Base-by-base conservation (phyloP, 371 early-diverging fungal genomes). In the Phascolomyces articulosus region DNA sequence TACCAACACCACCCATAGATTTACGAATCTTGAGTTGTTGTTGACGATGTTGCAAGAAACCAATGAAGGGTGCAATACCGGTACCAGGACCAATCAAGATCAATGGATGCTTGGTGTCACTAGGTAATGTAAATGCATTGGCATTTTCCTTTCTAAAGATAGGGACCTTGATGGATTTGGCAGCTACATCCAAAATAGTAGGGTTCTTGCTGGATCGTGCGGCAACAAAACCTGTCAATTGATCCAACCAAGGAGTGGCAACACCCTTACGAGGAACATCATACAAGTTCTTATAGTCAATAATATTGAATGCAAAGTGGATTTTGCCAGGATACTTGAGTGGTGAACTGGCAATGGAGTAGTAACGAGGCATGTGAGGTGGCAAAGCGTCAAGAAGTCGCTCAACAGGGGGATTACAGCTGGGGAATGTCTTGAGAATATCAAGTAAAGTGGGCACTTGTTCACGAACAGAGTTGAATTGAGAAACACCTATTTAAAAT, bases 11-110 rank as follows among this genome's bases (percentile, higher is more conserved):
- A 8, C 83, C 83, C 73, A 81, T 73, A 2, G 63, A 56, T 28
- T 63, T 40, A 24, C 80, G 75, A 23, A 84, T 76, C 28, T 65
- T 53, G 23, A 75, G 75, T 54, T 85, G 84, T 10, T 65, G 60
- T 29, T 78, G 82, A 27, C 85, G 77, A 60, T 93, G 91, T 59
- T 90, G 75, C 29, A 94, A 70, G 69, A 96, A 96, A 1, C 93
- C 91, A 38, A 94, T 75, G 56, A 95, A 93, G 13, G 97, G 96
- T 7, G 96, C 92, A 55, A 97, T 83, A 28, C 97, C 97, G 6
- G 97, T 95, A 58, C 96, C 97, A 4, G 94, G 91, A 1, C 94
- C 90, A 26, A 97, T 84, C 75, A 96, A 71, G 2, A 96, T 61
- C 23, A 94, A 71, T 0, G 92, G 92, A 18, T 74, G 79, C 3